Evolutionary conservation across 306 rosid genomes (phyloP).

Genomic region (Cucumis cinereus): DNA sequence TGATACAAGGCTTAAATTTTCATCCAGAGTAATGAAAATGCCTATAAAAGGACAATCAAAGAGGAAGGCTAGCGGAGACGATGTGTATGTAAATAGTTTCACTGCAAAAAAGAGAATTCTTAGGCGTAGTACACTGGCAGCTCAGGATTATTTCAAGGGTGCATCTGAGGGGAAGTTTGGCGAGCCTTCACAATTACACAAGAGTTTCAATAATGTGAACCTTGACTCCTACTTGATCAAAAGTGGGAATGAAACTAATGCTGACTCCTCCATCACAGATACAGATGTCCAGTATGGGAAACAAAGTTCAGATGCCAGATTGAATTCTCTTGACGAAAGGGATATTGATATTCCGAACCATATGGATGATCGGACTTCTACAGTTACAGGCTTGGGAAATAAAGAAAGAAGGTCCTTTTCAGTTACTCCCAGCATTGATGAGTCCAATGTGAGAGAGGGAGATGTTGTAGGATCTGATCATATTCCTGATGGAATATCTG

Average conservation of each 20-base stretch:
- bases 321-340: constrained; percentile 15
- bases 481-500: constrained; percentile 15
- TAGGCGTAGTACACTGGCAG: constrained; percentile 53
- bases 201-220: constrained; percentile 20
- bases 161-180: constrained; percentile 28
- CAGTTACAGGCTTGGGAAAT: constrained; percentile 6
- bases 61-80: constrained; percentile 51
- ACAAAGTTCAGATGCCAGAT: constrained; percentile 13
- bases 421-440: constrained; percentile 17
- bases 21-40: constrained; percentile 45
- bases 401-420: constrained; percentile 19
- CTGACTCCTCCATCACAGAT: constrained; percentile 12
- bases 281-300: constrained; percentile 14
- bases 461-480: constrained; percentile 19
- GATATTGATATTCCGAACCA: constrained; percentile 12
- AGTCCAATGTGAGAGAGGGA: constrained; percentile 20
- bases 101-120: constrained; percentile 58
- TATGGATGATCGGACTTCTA: constrained; percentile 9
- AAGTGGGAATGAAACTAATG: constrained; percentile 28
- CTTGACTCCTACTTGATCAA: constrained; percentile 27
- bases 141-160: constrained; percentile 43
- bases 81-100: constrained; percentile 28
- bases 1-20: constrained; percentile 48
- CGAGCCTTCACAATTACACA: constrained; percentile 24
- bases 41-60: constrained; percentile 34